Evolutionary conservation across 2,329 filamentous ascomycete genomes (phyloP).

Genomic region (Rhynchosporium graminicola): DNA sequence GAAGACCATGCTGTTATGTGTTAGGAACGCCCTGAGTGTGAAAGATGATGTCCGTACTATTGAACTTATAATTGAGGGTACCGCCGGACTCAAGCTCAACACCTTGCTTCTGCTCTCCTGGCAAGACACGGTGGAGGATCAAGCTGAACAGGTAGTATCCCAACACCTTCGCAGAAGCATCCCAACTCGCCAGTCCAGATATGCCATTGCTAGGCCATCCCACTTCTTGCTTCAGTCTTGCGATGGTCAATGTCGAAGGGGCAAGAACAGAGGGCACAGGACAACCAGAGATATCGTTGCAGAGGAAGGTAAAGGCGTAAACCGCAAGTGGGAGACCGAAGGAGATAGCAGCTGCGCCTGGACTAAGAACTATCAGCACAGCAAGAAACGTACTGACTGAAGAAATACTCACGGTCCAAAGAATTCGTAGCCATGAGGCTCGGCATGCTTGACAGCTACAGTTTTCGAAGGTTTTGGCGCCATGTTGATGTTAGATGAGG

Average conservation of each 20-base stretch:
- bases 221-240: constrained; percentile 74
- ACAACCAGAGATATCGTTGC: constrained; percentile 91
- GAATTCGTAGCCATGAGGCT: constrained; percentile 42
- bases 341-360: constrained; percentile 75
- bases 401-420: constrained; percentile 39
- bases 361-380: constrained; percentile 49
- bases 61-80: constrained; percentile 79
- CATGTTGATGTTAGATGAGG: constrained; percentile 28
- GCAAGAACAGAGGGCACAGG: constrained; percentile 78
- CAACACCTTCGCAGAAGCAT: constrained; percentile 68
- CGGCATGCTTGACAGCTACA: constrained; percentile 27
- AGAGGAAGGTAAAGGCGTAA: constrained; percentile 79
- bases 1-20: constrained; percentile 66
- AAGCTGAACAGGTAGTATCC: constrained; percentile 79
- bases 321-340: constrained; percentile 78
- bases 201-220: constrained; percentile 78
- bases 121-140: constrained; percentile 73
- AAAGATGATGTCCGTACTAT: constrained; percentile 51
- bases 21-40: constrained; percentile 22
- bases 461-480: constrained; percentile 31
- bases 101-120: constrained; percentile 71
- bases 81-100: constrained; percentile 70
- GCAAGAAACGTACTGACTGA: neutral
- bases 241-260: constrained; percentile 69
- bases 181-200: constrained; percentile 66